phyloP scores from a whole-genome alignment of 805 yeast genomes.

The Suhomyces sp. region DNA sequence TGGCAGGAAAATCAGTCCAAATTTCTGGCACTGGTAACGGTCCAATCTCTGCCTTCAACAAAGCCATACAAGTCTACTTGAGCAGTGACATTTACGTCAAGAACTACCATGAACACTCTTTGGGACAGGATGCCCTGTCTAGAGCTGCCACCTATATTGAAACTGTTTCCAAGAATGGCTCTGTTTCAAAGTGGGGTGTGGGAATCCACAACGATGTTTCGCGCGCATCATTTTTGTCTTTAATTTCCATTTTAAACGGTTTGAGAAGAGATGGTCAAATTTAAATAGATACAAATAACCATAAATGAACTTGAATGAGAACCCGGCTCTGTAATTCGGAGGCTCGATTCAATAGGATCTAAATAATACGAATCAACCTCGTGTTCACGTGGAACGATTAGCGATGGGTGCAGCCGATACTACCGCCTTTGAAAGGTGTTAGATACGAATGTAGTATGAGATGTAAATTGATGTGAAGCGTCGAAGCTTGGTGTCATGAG shows the following conservation, averaged over 20 bases:
- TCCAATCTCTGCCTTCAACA: conserved; percentile 71
- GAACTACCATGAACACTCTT: conserved; percentile 75
- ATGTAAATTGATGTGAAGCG: too few species aligned
- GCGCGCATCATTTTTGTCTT: conserved; percentile 73
- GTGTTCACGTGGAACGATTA: too few species aligned
- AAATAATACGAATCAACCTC: too few species aligned
- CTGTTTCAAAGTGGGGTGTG: conserved; percentile 72
- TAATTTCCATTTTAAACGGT: conserved; percentile 61
- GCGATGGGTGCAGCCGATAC: too few species aligned
- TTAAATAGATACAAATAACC: background rate
- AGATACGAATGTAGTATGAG: too few species aligned
- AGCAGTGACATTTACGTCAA: conserved; percentile 56
- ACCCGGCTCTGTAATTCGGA: too few species aligned
- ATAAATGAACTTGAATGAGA: too few species aligned
- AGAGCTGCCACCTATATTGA: conserved; percentile 75
- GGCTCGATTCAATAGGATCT: too few species aligned
- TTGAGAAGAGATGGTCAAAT: conserved; percentile 20
- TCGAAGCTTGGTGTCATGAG: too few species aligned
- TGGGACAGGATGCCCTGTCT: conserved; percentile 68
- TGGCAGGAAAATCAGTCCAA: conserved; percentile 38
- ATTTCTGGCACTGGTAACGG: conserved; percentile 75
- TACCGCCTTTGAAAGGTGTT: too few species aligned
- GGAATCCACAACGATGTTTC: conserved; percentile 90
- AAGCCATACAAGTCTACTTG: conserved; percentile 54
- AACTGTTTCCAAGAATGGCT: conserved; percentile 14